Evolutionary conservation across 2,329 filamentous ascomycete species (phyloP).

Genomic region (Nothophaeocryptopus gaeumannii): DNA sequence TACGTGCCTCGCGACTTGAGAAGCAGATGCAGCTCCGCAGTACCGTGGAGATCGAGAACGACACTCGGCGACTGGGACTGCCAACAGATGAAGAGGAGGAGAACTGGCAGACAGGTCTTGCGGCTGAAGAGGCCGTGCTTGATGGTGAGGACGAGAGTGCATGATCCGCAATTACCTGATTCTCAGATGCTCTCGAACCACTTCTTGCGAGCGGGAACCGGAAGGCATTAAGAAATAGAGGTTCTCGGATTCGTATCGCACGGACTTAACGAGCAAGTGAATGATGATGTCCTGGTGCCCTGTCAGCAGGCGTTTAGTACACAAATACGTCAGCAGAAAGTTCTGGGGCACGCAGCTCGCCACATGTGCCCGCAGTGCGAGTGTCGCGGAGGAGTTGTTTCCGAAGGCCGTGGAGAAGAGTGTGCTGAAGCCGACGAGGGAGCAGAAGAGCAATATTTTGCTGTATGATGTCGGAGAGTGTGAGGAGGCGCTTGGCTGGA

Average conservation of each 20-base stretch:
- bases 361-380: too few relatives aligned
- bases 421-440: not conserved
- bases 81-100: slow-evolving; percentile 1
- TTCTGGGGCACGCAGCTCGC: too few relatives aligned
- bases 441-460: not conserved
- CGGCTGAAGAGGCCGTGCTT: slow-evolving; percentile 4
- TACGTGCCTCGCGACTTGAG: slow-evolving; percentile 22
- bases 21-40: slow-evolving; percentile 17
- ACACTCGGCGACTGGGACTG: slow-evolving; percentile 5
- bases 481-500: not conserved
- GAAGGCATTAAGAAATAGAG: too few relatives aligned
- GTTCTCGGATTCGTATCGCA: too few relatives aligned
- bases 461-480: not conserved
- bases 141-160: not conserved
- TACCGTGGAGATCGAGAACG: not conserved
- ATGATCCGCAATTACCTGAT: too few relatives aligned
- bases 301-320: too few relatives aligned
- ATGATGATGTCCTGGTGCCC: too few relatives aligned
- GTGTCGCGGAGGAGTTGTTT: not conserved
- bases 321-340: too few relatives aligned
- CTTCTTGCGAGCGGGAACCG: too few relatives aligned
- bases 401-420: not conserved
- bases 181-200: too few relatives aligned
- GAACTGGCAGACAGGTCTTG: slow-evolving; percentile 6
- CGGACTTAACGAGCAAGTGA: too few relatives aligned